Percentiles rank a stretch among this genome's conserved stretches.
Conservation (phyloP, 1,139 yeast species). For the Yamadazyma dushanensis region DNA sequence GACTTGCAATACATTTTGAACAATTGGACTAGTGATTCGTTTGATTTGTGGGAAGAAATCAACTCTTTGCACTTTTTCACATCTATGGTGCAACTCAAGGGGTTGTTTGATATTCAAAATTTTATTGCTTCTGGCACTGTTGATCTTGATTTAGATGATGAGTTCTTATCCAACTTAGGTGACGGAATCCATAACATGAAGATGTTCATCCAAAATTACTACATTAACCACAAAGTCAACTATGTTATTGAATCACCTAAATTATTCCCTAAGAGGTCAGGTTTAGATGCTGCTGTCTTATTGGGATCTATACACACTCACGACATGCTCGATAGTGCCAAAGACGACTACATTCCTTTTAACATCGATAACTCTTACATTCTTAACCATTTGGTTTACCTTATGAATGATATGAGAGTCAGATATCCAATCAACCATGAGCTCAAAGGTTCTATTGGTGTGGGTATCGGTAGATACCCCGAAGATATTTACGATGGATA, state of each 20-base stretch:
- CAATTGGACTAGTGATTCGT: conserved; percentile 68
- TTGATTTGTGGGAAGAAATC: conserved; percentile 95
- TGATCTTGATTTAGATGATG: conserved; percentile 26
- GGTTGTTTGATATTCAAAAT: conserved; percentile 58
- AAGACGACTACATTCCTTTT: conserved; percentile 47
- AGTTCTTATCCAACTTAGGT: conserved; percentile 25
- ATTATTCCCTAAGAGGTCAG: conserved; percentile 51
- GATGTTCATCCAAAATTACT: conserved; percentile 37
- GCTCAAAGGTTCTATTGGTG: conserved; percentile 45
- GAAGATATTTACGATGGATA: conserved; percentile 89
- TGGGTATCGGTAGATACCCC: conserved; percentile 89
- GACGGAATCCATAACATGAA: conserved; percentile 33
- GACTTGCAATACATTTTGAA: conserved; percentile 66
- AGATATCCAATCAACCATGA: conserved; percentile 74
- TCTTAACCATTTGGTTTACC: conserved; percentile 56
- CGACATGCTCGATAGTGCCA: conserved; percentile 31
- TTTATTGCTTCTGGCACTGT: conserved; percentile 30
- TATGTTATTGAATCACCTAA: conserved; percentile 72
- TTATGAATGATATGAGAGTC: conserved; percentile 66
- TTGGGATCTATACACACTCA: conserved; percentile 70
- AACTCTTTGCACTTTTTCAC: conserved; percentile 77
- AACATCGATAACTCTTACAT: conserved; percentile 55
- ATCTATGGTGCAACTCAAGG: conserved; percentile 67
- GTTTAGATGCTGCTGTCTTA: conserved; percentile 78
- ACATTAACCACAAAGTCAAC: conserved; percentile 39